phyloP scores from a whole-genome alignment of 2,329 filamentous ascomycete species.

The Neoscytalidium dimidiatum region DNA sequence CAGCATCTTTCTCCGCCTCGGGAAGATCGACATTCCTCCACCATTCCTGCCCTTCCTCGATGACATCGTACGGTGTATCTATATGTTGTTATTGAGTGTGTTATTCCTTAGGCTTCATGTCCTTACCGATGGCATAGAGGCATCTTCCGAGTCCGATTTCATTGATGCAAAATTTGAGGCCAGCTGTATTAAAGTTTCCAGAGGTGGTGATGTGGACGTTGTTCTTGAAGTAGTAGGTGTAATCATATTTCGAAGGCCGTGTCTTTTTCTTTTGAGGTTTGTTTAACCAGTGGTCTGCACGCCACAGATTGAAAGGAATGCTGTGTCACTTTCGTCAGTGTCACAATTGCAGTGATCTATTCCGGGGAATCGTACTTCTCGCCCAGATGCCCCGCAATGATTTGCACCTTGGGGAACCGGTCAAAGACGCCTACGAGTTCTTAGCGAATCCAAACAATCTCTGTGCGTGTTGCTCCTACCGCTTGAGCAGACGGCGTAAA shows the following conservation, averaged over 20 bases:
- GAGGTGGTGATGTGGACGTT: constrained; percentile 48
- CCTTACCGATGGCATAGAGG: constrained; percentile 43
- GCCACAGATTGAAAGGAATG: constrained; percentile 46
- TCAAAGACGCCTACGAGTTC: constrained; percentile 41
- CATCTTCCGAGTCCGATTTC: constrained; percentile 43
- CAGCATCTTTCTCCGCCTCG: constrained; percentile 30
- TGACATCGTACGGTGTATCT: constrained; percentile 32
- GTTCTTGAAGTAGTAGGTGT: constrained; percentile 41
- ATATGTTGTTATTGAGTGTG: accelerated
- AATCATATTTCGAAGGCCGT: constrained; percentile 27
- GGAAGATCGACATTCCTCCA: constrained; percentile 24
- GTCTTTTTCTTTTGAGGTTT: constrained; percentile 47
- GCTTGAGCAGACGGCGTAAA: constrained; percentile 46
- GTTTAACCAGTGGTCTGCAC: constrained; percentile 46
- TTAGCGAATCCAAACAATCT: neutral
- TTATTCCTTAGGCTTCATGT: accelerated
- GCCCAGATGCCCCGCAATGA: constrained; percentile 48
- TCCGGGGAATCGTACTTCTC: constrained; percentile 29
- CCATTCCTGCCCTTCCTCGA: constrained; percentile 33
- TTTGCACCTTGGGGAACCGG: constrained; percentile 42
- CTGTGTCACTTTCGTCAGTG: neutral
- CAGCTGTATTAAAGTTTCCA: constrained; percentile 43
- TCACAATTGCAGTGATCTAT: no score
- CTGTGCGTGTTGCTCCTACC: neutral
- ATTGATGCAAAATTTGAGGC: constrained; percentile 44